Evolutionary conservation across 2,329 filamentous ascomycete genomes (phyloP).

Genomic region (Monosporascus ibericus): DNA sequence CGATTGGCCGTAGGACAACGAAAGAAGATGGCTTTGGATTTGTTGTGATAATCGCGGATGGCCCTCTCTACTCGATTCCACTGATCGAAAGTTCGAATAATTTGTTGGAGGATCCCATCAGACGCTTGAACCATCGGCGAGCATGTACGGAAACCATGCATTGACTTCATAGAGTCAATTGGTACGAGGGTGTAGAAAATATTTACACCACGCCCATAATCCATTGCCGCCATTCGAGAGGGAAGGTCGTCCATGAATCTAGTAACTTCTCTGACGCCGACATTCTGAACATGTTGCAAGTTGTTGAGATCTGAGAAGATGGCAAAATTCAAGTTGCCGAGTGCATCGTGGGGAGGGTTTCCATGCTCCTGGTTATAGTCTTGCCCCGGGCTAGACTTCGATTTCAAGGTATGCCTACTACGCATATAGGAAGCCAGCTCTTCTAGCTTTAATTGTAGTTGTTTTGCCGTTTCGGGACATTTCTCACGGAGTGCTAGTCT

Average conservation of each 20-base stretch:
- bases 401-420: not conserved
- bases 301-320: constrained; percentile 1
- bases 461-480: not conserved
- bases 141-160: not conserved
- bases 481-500: not conserved
- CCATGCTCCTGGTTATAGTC: not conserved
- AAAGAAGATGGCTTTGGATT: not conserved
- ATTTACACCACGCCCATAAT: not conserved
- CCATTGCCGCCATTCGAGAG: not conserved
- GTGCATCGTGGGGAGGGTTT: not conserved
- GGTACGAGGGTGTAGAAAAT: not conserved
- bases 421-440: not conserved
- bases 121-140: not conserved
- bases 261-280: not conserved
- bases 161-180: not conserved
- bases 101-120: not conserved
- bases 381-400: not conserved
- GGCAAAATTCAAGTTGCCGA: not conserved
- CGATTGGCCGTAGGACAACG: not conserved
- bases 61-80: not conserved
- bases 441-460: not conserved
- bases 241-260: not conserved
- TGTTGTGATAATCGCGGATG: not conserved
- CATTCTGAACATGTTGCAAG: not conserved
- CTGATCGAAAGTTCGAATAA: constrained; percentile 1